Evolutionary conservation across 371 early-diverging fungal genomes (phyloP).

Genomic region (Choanephora cucurbitarum): DNA sequence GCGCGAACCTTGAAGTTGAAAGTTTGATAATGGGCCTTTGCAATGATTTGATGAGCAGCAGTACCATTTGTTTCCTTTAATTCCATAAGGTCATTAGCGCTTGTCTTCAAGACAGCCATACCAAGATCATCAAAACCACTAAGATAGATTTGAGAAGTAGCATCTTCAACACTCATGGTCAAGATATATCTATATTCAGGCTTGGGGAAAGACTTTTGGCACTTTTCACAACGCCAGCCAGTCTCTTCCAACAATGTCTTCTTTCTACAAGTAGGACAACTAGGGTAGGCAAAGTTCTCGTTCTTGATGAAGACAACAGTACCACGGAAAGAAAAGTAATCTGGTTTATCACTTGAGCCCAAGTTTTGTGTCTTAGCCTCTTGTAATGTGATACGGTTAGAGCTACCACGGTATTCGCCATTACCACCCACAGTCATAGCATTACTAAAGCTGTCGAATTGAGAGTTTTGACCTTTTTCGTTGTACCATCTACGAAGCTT

Average conservation of each 20-base stretch:
- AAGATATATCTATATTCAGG: constrained; percentile 87
- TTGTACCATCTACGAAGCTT: constrained; percentile 87
- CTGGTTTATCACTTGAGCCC: constrained; percentile 62
- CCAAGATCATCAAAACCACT: constrained; percentile 88
- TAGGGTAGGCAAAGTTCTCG: constrained; percentile 79
- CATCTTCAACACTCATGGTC: constrained; percentile 72
- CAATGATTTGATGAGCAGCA: constrained; percentile 46
- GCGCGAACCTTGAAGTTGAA: constrained; percentile 77
- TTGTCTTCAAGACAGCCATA: constrained; percentile 61
- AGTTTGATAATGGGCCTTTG: constrained; percentile 63
- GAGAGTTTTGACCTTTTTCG: constrained; percentile 21
- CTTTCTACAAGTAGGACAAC: constrained; percentile 93
- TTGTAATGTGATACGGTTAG: constrained; percentile 58
- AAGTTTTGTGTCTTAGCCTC: constrained; percentile 69
- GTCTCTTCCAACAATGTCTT: constrained; percentile 71
- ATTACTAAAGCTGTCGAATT: constrained; percentile 37
- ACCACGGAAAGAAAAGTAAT: constrained; percentile 69
- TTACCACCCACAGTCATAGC: constrained; percentile 33
- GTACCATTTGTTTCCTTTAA: constrained; percentile 49
- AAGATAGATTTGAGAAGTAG: constrained; percentile 81
- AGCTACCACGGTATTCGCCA: neutral
- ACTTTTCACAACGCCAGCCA: constrained; percentile 96
- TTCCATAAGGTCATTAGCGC: constrained; percentile 70
- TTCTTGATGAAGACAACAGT: constrained; percentile 64
- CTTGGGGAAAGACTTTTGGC: constrained; percentile 61